A percentile compares a stretch with the other conserved stretches of the same genome.
phyloP scores from a whole-genome alignment of 106 monocot species.

The Phalaenopsis aphrodite region DNA sequence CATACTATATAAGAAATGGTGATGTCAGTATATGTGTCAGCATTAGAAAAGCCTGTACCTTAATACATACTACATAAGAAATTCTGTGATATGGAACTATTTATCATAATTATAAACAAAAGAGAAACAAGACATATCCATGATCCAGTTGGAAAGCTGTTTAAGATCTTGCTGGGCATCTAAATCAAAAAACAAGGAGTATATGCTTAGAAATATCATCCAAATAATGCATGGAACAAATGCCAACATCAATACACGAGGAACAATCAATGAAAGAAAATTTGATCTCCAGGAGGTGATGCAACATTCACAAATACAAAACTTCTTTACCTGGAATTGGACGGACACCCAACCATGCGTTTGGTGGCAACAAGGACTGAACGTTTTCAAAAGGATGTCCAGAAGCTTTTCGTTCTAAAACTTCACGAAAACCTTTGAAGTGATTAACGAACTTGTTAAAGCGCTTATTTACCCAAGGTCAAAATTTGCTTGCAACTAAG shows the following conservation, averaged over 20 bases:
- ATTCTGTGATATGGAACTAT: background rate
- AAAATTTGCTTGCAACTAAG: background rate
- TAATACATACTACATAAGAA: no score
- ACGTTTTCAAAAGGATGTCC: slow-evolving; percentile 97
- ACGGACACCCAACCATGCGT: slow-evolving; percentile 64
- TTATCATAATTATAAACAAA: background rate
- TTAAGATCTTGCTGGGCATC: background rate
- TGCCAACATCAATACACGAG: background rate
- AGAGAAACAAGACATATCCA: background rate
- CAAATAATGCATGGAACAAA: background rate
- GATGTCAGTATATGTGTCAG: no score
- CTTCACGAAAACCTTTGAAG: slow-evolving; percentile 84
- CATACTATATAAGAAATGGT: no score
- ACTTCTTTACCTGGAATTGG: slow-evolving; percentile 68
- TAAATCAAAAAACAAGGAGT: background rate
- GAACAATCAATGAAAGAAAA: background rate
- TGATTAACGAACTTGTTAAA: slow-evolving; percentile 11
- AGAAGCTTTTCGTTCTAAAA: slow-evolving; percentile 72
- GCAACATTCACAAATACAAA: background rate
- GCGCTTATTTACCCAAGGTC: background rate
- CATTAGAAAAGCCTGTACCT: no score
- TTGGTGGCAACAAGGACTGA: slow-evolving; percentile 74
- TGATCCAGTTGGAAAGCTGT: background rate
- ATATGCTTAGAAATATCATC: background rate
- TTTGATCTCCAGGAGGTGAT: background rate